These are phyloP conservation scores for Chrysoporthe austroafricana DNA, from an alignment of 2,329 filamentous ascomycete genomes.

Conservation along the genomic window DNA sequence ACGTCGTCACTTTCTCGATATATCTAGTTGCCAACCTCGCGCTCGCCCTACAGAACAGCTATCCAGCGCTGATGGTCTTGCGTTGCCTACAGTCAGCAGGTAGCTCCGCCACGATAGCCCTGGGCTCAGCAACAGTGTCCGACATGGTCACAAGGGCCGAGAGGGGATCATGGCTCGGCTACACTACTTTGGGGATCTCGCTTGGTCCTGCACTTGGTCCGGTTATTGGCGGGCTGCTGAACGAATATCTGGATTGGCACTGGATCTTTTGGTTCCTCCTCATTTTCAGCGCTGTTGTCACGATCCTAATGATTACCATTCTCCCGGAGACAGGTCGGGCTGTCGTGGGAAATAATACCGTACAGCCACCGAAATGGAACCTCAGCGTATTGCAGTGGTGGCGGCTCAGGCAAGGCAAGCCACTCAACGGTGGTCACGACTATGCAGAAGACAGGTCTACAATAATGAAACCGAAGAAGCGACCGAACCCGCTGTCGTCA, in stretches of 20 bases:
- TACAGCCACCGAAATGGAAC: slow-evolving; percentile 38
- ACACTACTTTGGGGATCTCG: slow-evolving; percentile 50
- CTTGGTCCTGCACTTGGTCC: slow-evolving; percentile 57
- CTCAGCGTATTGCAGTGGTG: slow-evolving; percentile 19
- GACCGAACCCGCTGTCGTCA: slow-evolving; percentile 35
- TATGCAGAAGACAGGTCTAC: slow-evolving; percentile 10
- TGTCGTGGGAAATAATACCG: slow-evolving; percentile 58
- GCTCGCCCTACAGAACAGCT: slow-evolving; percentile 49
- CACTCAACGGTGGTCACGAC: slow-evolving; percentile 10
- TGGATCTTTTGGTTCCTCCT: slow-evolving; percentile 66
- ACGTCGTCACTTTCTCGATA: slow-evolving; percentile 50
- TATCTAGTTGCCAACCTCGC: slow-evolving; percentile 52
- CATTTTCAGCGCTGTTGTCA: slow-evolving; percentile 47
- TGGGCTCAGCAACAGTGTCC: slow-evolving; percentile 47
- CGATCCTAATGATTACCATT: slow-evolving; percentile 50
- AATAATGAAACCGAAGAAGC: slow-evolving; percentile 20
- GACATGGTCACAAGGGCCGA: slow-evolving; percentile 66
- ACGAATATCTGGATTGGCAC: slow-evolving; percentile 61
- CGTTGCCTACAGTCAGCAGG: slow-evolving; percentile 50
- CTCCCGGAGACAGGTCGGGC: slow-evolving; percentile 57
- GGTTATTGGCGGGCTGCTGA: slow-evolving; percentile 61
- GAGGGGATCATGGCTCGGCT: slow-evolving; percentile 61
- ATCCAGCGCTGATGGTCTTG: slow-evolving; percentile 51
- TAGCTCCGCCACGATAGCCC: slow-evolving; percentile 33
- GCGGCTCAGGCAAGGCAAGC: slow-evolving; percentile 11